Base-by-base conservation (phyloP, 2,329 filamentous ascomycete genomes). In the Diaporthe nobilis region DNA sequence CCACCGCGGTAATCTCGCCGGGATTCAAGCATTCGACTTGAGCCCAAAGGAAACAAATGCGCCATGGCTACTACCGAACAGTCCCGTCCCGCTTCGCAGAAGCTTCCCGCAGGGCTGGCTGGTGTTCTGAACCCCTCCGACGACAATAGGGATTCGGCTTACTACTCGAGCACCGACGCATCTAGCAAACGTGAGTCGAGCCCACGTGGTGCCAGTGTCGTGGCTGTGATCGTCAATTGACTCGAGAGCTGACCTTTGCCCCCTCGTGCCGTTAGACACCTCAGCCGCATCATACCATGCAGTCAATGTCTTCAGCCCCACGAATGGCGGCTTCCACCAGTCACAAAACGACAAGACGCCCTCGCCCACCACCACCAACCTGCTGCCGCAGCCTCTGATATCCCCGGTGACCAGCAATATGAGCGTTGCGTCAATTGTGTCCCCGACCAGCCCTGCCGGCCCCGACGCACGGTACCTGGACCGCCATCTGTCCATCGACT, bases 401-500 rank as follows among this genome's bases (percentile, higher is more conserved):
- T 92, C 91, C 10, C 90, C 91, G 8, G 82, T 86, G 0, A 87
- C 88, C 20, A 88, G 88, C 79, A 89, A 90, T 80, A 93, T 93
- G 91, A 92, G 90, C 76, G 90, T 93, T 55, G 90, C 91, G 28
- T 91, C 91, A 25, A 92, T 93, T 84, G 90, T 93, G 15, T 92
- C 91, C 25, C 91, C 91, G 8, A 90, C 90, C 1, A 87, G 88
- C 1, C 85, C 89, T 7, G 84, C 83, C 7, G 85, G 82, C 78
- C 80, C 80, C 17, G 86, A 88, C 39, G 82, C 84, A 22, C 84
- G 86, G 34, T 87, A 88, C 67, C 86, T 86, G 77, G 82, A 87
- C 39, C 85, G 85, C 10, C 85, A 83, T 5, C 81, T 84, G 76
- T 87, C 86, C 3, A 77, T 86, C 13, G 86, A 87, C 39, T 85